Conservation (phyloP, 2,329 filamentous ascomycete genomes). For the Colletotrichum chlorophyti region DNA sequence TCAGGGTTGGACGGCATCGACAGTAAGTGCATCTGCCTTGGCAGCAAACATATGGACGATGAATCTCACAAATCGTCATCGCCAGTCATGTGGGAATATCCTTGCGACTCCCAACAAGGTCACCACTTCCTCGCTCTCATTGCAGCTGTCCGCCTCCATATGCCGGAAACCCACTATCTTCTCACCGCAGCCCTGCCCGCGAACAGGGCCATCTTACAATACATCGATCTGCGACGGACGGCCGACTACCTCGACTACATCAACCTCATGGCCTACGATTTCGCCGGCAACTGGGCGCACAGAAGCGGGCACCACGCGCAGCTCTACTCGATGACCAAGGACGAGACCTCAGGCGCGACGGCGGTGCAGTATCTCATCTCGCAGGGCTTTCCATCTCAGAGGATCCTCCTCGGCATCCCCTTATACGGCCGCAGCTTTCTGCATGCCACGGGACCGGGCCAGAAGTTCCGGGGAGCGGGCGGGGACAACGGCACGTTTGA, state of each 20-base stretch:
- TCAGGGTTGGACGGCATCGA: slow-evolving; percentile 72
- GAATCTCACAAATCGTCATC: no score
- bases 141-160: slow-evolving; percentile 67
- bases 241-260: slow-evolving; percentile 74
- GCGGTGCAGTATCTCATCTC: slow-evolving; percentile 70
- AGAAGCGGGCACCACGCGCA: slow-evolving; percentile 79
- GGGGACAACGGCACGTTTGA: slow-evolving; percentile 77
- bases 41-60: no score
- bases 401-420: slow-evolving; percentile 79
- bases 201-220: slow-evolving; percentile 67
- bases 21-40: slow-evolving; percentile 53
- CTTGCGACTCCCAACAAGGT: slow-evolving; percentile 69
- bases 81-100: slow-evolving; percentile 83
- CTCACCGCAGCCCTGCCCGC: slow-evolving; percentile 78
- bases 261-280: slow-evolving; percentile 84
- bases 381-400: slow-evolving; percentile 71
- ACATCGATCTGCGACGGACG: slow-evolving; percentile 71
- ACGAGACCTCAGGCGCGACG: slow-evolving; percentile 70
- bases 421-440: slow-evolving; percentile 79
- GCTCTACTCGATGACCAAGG: slow-evolving; percentile 67
- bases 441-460: slow-evolving; percentile 68
- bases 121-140: slow-evolving; percentile 74
- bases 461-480: slow-evolving; percentile 60
- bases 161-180: slow-evolving; percentile 73
- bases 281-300: slow-evolving; percentile 73